Evolutionary conservation across 2,329 filamentous ascomycete species (phyloP), one percentile per base, ranked within the genome.

Genomic region (Teratosphaeria viscida): DNA sequence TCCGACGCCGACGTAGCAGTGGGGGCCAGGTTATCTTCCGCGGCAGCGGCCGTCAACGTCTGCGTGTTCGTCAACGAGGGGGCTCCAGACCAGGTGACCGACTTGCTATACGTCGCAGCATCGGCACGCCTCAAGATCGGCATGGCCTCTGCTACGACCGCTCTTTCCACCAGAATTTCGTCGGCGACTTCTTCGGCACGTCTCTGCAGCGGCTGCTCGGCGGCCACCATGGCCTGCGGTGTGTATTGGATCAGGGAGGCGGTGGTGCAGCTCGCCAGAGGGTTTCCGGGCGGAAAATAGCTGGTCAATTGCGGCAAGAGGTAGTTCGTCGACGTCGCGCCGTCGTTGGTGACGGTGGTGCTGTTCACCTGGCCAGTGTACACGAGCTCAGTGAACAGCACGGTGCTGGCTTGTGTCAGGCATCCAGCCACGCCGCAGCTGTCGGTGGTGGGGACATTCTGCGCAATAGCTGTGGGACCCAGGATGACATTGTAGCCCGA

Each of bases 401-500:
- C 34, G 2, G 59, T 56, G 23, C 57, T 52, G 1, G 59, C 34
- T 3, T 55, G 27, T 0, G 59, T 56, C 8, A 66, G 32, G 23
- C 65, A 67, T 4, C 52, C 27, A 4, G 58, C 57, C 2, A 59
- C 59, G 2, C 54, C 62, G 19, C 58, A 56, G 6, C 57, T 53
- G 37, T 64, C 63, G 0, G 19, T 56, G 1, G 59, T 54, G 0
- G 63, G 63, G 23, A 68, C 29, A 26, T 63, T 57, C n/a, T 58
- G 54, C 0, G 60, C 66, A 0, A 60, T 60, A 1, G 61, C 63
- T 2, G 59, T 64, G 11, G 63, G 59, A 0, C 66, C 66, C 1
- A 68, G 58, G 19, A 63, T 65, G 47, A 67, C 52, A 26, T 65
- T 65, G 57, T 62, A 63, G 3, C 66, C 66, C 19, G 62, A 62